These are phyloP conservation scores for Suillus hirtellus DNA, from an alignment of 768 basidiomycete species.

Conservation along the genomic window DNA sequence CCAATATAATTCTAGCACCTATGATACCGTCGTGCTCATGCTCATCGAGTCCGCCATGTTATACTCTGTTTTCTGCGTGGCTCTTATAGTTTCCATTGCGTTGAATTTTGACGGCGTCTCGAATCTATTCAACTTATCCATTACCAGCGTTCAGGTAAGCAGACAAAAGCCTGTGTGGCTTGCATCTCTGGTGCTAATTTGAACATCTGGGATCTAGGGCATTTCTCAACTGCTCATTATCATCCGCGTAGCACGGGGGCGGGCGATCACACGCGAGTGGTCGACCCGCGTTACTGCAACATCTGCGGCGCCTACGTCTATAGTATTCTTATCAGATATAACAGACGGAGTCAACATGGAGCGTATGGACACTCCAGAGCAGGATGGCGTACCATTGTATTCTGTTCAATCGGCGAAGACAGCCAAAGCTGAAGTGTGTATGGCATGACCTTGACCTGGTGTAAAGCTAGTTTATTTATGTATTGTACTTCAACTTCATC, in stretches of 20 bases:
- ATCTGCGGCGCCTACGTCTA: background rate
- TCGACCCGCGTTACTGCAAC: background rate
- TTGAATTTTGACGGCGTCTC: conserved; percentile 21
- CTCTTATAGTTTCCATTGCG: conserved; percentile 34
- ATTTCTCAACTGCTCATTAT: conserved; percentile 38
- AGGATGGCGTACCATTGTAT: background rate
- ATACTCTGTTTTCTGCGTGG: conserved; percentile 27
- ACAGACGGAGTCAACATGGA: background rate
- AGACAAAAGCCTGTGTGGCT: background rate
- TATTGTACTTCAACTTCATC: background rate
- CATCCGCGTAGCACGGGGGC: conserved; percentile 35
- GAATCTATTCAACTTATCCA: conserved; percentile 33
- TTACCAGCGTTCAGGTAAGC: conserved; percentile 35
- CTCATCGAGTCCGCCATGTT: conserved; percentile 38
- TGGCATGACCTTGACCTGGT: background rate
- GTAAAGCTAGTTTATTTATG: background rate
- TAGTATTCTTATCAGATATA: background rate
- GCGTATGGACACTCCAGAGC: background rate
- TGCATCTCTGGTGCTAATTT: too few species aligned
- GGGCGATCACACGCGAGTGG: conserved; percentile 16
- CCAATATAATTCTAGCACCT: conserved; percentile 15
- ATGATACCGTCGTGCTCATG: conserved; percentile 31
- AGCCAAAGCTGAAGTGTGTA: background rate
- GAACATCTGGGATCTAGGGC: conserved; percentile 20
- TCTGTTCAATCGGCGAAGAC: background rate